Evolutionary conservation across 441 rosid species (phyloP).

Genomic region (Adansonia gregorii): DNA sequence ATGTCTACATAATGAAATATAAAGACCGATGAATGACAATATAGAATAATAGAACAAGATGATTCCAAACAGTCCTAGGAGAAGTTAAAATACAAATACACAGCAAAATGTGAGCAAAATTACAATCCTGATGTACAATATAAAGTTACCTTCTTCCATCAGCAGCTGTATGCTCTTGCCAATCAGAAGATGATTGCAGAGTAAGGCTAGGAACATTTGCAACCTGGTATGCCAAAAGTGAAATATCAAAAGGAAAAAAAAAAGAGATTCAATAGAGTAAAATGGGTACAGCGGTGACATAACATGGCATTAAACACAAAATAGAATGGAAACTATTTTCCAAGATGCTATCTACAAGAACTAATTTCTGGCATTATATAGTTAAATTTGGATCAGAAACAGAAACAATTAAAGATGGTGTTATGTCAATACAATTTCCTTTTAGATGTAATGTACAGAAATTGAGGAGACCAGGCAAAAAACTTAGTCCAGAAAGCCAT

Average conservation of each 20-base stretch:
- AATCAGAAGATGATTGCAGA: constrained; percentile 72
- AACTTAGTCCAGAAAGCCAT: constrained; percentile 2
- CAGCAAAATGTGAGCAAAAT: constrained; percentile 9
- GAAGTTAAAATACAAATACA: constrained; percentile 1
- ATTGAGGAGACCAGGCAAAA: constrained; percentile 3
- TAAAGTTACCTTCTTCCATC: constrained; percentile 83
- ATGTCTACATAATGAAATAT: background rate
- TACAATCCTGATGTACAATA: constrained; percentile 23
- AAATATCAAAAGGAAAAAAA: constrained; percentile 20
- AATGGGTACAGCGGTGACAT: constrained; percentile 17
- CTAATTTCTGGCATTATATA: constrained; percentile 3
- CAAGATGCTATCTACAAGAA: constrained; percentile 8
- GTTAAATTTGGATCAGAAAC: constrained; percentile 13
- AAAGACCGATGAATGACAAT: background rate
- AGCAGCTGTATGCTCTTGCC: constrained; percentile 92
- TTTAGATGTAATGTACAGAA: constrained; percentile 7
- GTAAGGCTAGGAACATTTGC: constrained; percentile 39
- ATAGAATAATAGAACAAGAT: background rate
- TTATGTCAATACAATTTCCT: background rate
- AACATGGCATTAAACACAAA: background rate
- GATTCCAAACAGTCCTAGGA: background rate
- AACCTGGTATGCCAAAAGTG: constrained; percentile 47
- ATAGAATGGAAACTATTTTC: background rate
- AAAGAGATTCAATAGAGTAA: constrained; percentile 15
- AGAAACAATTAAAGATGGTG: background rate